These are phyloP conservation scores for Leptomonas pyrrhocoris DNA, from an alignment of 208 protist species.

Conservation along the genomic window DNA sequence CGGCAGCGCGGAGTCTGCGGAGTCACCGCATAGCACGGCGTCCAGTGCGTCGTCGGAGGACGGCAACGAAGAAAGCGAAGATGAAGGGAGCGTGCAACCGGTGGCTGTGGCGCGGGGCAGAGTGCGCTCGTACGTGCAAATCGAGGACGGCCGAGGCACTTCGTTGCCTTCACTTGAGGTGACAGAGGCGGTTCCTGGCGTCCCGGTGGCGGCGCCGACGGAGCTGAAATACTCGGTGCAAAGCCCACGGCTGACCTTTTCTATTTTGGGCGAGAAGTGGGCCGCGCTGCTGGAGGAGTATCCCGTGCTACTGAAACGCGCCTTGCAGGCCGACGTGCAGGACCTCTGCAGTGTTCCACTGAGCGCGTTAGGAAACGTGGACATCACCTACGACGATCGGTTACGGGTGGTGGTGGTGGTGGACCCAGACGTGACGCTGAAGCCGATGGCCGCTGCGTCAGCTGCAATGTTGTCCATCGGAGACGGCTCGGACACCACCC, in stretches of 20 bases:
- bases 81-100: not conserved
- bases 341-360: slow-evolving; percentile 7
- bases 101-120: not conserved
- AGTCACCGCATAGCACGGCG: no score
- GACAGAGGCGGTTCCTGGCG: slow-evolving; percentile 9
- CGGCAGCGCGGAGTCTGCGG: no score
- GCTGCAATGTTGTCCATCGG: not conserved
- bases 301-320: slow-evolving; percentile 14
- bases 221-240: not conserved
- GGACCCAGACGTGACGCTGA: not conserved
- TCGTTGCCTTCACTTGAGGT: slow-evolving; percentile 9
- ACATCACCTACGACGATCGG: not conserved
- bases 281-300: not conserved
- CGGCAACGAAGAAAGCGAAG: not conserved
- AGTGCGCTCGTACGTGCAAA: slow-evolving; percentile 1
- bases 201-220: not conserved
- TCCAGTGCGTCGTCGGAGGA: no score
- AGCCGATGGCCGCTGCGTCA: not conserved
- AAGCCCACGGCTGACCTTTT: slow-evolving; percentile 8
- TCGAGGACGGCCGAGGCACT: not conserved
- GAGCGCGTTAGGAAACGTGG: not conserved
- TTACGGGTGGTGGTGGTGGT: slow-evolving; percentile 2
- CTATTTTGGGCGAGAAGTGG: slow-evolving; percentile 13
- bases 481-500: not conserved
- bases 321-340: slow-evolving; percentile 20